A percentile compares a stretch with the other conserved stretches of the same genome.
Evolutionary conservation across 2,329 filamentous ascomycete species (phyloP).

Genomic region (Beauveria bassiana): DNA sequence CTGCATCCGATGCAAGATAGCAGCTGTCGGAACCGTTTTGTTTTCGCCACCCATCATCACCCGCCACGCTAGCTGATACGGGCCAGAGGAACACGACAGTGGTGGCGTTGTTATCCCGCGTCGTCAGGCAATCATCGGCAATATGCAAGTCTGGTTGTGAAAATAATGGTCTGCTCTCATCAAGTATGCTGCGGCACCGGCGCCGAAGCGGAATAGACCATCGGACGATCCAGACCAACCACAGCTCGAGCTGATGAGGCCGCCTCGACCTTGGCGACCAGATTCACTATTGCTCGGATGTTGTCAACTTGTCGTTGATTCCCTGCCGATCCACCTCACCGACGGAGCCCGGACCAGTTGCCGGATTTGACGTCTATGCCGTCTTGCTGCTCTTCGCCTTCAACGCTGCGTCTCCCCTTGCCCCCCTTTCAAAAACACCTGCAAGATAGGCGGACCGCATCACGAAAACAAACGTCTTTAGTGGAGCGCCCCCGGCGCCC

Average conservation of each 20-base stretch:
- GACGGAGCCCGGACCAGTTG: slow-evolving; percentile 6
- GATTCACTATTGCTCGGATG: neutral
- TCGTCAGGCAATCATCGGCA: slow-evolving; percentile 6
- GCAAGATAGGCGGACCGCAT: slow-evolving; percentile 50
- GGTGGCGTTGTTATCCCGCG: neutral
- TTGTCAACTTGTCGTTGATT: neutral
- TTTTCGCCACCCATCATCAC: neutral
- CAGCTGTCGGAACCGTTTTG: neutral
- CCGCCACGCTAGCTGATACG: neutral
- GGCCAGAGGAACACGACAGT: neutral
- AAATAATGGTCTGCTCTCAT: neutral
- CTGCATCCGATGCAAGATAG: neutral
- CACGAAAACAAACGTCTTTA: slow-evolving; percentile 45
- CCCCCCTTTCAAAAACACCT: slow-evolving; percentile 49
- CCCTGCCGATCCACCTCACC: neutral
- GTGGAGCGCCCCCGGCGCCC: neutral
- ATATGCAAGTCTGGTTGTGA: neutral
- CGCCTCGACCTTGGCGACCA: neutral
- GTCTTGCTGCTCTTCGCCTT: slow-evolving; percentile 19
- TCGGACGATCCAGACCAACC: slow-evolving; percentile 3
- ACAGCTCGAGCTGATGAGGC: neutral
- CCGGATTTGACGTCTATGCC: slow-evolving; percentile 14
- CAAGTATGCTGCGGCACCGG: neutral
- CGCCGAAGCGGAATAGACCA: neutral
- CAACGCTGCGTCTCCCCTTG: slow-evolving; percentile 6